Conservation (phyloP, 192 early-diverging fungal species). For the Dispira simplex region DNA sequence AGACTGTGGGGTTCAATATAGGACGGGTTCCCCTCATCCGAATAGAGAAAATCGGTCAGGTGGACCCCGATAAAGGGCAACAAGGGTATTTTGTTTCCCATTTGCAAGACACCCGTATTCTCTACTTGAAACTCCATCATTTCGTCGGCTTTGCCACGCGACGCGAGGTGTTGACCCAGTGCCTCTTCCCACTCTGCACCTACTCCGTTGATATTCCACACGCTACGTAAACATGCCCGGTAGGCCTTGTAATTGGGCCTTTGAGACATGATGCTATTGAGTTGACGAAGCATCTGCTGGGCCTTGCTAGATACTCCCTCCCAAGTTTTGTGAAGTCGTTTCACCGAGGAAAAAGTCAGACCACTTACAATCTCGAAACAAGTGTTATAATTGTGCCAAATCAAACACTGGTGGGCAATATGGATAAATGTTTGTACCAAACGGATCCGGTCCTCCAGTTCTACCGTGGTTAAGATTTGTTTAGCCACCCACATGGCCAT, state of each 20-base stretch:
- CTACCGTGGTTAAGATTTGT: constrained; percentile 24
- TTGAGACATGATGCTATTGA: constrained; percentile 12
- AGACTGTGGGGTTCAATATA: constrained; percentile 26
- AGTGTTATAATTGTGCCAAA: constrained; percentile 31
- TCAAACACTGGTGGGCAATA: constrained; percentile 31
- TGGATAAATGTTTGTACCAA: constrained; percentile 29
- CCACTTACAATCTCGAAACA: constrained; percentile 33
- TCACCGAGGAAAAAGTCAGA: constrained; percentile 28
- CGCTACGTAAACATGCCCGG: constrained; percentile 14
- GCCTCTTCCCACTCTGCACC: constrained; percentile 17
- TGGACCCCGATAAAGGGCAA: constrained; percentile 34
- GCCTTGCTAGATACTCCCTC: constrained; percentile 23
- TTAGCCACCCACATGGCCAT: constrained; percentile 33
- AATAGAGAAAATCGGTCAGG: constrained; percentile 32
- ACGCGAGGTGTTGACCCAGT: neutral
- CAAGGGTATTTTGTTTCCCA: constrained; percentile 22
- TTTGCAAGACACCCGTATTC: constrained; percentile 9
- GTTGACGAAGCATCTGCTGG: constrained; percentile 13
- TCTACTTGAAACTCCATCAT: constrained; percentile 12
- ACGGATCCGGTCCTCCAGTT: constrained; percentile 22
- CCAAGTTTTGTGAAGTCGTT: constrained; percentile 19
- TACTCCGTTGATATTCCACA: constrained; percentile 11
- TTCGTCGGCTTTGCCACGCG: neutral
- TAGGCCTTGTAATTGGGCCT: constrained; percentile 15
- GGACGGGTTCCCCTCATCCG: constrained; percentile 31